phyloP scores from a whole-genome alignment of 1,139 yeast species.

The Taiozyma onychis region DNA sequence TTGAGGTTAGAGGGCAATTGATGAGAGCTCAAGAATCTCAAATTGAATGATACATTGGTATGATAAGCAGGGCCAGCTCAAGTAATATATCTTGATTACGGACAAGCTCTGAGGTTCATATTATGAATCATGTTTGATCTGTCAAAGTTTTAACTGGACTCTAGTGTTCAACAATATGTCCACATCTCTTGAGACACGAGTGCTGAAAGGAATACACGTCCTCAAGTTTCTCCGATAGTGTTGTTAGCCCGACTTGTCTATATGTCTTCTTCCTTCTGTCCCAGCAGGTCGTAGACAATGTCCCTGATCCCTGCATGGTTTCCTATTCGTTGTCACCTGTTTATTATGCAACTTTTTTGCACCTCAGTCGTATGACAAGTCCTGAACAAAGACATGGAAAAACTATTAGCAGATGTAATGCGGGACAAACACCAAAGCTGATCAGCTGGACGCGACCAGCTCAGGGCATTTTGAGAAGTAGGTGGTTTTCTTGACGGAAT shows the following conservation, averaged over 20 bases:
- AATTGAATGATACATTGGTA: background rate
- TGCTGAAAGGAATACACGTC: too few species aligned
- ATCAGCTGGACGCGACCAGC: background rate
- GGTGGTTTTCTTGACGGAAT: background rate
- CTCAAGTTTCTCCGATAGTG: too few species aligned
- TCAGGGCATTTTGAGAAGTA: too few species aligned
- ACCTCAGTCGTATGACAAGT: background rate
- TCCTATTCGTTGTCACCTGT: background rate
- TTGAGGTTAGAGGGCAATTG: background rate
- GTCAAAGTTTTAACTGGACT: too few species aligned
- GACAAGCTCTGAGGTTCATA: too few species aligned
- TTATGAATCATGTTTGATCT: too few species aligned
- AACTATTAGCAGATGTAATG: background rate
- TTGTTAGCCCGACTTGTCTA: too few species aligned
- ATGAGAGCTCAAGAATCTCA: too few species aligned
- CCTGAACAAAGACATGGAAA: background rate
- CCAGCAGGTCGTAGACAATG: background rate
- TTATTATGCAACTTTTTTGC: background rate
- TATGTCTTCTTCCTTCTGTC: background rate
- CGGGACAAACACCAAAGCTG: background rate
- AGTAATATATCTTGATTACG: too few species aligned
- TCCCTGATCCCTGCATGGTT: background rate
- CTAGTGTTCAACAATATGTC: too few species aligned
- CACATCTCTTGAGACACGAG: too few species aligned
- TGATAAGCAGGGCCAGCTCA: background rate